Conservation (phyloP, 2,329 filamentous ascomycete species). For the Pseudocercospora musae region DNA sequence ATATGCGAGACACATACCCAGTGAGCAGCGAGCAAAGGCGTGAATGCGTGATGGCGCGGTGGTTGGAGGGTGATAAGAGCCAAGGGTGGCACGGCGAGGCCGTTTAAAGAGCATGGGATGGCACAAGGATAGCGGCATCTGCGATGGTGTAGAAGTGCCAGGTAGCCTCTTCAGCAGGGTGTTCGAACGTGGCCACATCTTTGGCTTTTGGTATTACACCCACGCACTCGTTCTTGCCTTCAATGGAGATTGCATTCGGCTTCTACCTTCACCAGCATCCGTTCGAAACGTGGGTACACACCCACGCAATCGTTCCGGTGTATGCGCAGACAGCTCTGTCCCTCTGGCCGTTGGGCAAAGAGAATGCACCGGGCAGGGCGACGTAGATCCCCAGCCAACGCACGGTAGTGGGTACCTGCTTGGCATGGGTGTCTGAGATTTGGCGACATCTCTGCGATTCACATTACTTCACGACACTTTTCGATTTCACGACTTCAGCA, state of each 20-base stretch:
- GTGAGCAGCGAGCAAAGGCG: not conserved
- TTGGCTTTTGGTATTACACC: not conserved
- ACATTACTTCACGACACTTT: not conserved
- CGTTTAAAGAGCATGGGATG: not conserved
- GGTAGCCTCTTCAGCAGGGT: not conserved
- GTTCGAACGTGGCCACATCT: not conserved
- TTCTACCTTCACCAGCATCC: not conserved
- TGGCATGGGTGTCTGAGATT: not conserved
- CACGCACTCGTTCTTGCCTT: not conserved
- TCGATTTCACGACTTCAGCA: not conserved
- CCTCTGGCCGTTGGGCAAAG: not conserved
- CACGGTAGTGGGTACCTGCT: not conserved
- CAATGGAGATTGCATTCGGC: not conserved
- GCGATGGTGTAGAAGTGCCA: not conserved
- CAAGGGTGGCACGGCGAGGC: not conserved
- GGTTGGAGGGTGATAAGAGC: not conserved
- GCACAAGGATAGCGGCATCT: not conserved
- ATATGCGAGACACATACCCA: not conserved
- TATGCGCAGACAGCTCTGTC: not conserved
- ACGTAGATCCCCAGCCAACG: not conserved
- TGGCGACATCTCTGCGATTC: not conserved
- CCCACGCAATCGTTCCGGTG: not conserved
- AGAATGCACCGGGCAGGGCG: not conserved
- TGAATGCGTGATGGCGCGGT: not conserved
- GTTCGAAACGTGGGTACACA: not conserved